Conservation (phyloP, 1,284 basidiomycete species). For the Marasmius oreades region DNA sequence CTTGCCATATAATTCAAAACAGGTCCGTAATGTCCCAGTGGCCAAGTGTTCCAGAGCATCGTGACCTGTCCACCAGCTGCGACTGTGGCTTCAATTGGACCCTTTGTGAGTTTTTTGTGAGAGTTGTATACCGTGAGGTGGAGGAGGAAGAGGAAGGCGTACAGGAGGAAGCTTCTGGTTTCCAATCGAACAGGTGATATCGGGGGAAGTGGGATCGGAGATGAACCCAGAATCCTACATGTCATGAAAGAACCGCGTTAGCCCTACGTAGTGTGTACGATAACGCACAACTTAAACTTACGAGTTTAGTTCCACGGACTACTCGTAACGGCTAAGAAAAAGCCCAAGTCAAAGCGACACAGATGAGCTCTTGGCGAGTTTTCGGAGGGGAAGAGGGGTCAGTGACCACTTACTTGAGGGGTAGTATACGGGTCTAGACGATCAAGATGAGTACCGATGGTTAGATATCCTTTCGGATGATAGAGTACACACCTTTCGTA, state of each 20-base stretch:
- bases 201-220: constrained; percentile 25
- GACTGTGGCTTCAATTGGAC: constrained; percentile 29
- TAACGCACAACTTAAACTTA: constrained; percentile 17
- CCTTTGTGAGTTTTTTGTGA: constrained; percentile 18
- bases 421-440: constrained; percentile 28
- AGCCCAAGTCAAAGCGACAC: no score
- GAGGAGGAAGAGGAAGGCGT: background rate
- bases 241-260: background rate
- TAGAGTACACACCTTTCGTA: constrained; percentile 9
- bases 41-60: constrained; percentile 35
- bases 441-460: background rate
- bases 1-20: constrained; percentile 35
- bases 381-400: background rate
- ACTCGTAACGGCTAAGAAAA: constrained; percentile 27
- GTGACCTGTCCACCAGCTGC: constrained; percentile 29
- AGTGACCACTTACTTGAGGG: constrained; percentile 22
- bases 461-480: background rate
- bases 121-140: background rate
- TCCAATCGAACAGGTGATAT: constrained; percentile 34
- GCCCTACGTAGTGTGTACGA: background rate
- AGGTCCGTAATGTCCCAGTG: constrained; percentile 33
- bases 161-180: constrained; percentile 32
- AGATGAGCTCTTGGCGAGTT: background rate
- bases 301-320: constrained; percentile 30
- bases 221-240: constrained; percentile 24